These are phyloP conservation scores for Camellia lanceoleosa DNA, from an alignment of 148 eudicot genomes.

Conservation along the genomic window DNA sequence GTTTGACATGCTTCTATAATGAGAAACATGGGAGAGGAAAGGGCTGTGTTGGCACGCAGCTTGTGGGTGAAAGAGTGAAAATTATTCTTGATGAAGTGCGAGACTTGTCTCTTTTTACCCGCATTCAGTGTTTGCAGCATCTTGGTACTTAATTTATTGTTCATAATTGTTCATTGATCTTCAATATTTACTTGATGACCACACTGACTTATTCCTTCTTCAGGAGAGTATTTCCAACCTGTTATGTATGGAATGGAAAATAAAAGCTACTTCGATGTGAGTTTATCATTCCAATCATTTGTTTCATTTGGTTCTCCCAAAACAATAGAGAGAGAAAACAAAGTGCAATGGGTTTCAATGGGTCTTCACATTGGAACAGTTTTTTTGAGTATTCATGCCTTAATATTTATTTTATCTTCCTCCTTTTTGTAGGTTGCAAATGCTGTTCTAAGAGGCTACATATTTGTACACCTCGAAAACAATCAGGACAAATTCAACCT, in stretches of 20 bases:
- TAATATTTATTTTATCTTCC: background rate
- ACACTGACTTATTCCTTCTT: slow-evolving; percentile 4
- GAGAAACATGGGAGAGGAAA: slow-evolving; percentile 58
- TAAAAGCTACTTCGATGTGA: slow-evolving; percentile 62
- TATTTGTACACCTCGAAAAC: slow-evolving; percentile 85
- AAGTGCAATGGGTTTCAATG: background rate
- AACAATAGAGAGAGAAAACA: background rate
- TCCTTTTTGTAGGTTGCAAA: slow-evolving; percentile 65
- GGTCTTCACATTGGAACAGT: background rate
- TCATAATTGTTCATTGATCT: background rate
- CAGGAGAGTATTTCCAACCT: slow-evolving; percentile 82
- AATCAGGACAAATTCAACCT: slow-evolving; percentile 93
- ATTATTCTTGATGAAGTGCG: slow-evolving; percentile 84
- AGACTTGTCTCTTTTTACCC: slow-evolving; percentile 64
- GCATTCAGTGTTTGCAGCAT: slow-evolving; percentile 70
- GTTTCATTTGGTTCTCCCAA: slow-evolving; percentile 5
- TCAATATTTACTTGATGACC: slow-evolving; percentile 13
- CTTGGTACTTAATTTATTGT: slow-evolving; percentile 51
- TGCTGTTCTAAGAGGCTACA: slow-evolving; percentile 71
- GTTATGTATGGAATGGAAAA: slow-evolving; percentile 75
- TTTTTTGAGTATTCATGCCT: background rate
- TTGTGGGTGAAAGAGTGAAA: slow-evolving; percentile 83
- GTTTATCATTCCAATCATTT: slow-evolving; percentile 28
- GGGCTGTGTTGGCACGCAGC: slow-evolving; percentile 94
- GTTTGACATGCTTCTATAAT: slow-evolving; percentile 66